Base-by-base conservation (phyloP, 257 asterid genomes). In the Eustoma russellianum region DNA sequence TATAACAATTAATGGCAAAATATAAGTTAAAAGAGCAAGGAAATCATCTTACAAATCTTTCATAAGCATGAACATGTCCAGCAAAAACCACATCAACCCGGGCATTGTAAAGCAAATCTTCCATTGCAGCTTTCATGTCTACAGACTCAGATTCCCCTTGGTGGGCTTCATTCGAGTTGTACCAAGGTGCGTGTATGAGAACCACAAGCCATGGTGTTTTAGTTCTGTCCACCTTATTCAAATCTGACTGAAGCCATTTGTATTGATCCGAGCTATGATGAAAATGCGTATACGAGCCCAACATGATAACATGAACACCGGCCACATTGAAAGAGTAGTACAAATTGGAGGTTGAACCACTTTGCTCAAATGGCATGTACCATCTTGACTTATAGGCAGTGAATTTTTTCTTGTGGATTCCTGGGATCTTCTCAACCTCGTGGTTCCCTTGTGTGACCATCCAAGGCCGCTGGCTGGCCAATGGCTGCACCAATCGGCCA, bases 391-490 rank as follows among this genome's bases (percentile, higher is more conserved):
- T 86, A 62, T 87, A 91, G 5, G 96, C 55, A 0, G 78, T 79
- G 56, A 91, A 91, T 0, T 61, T 14, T 0, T 49, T 12, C 0
- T 2, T 1, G 5, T 79, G 83, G 28, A 86, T 0, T 3, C 44
- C 0, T 0, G 88, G 79, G 33, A 82, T 74, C 18, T 59, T 69
- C 64, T 91, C 98, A 17, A 73, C 7, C 50, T 87, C 98, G 58
- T 91, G 98, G 81, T 91, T 91, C 30, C 98, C 98, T 11, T 82
- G 80, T 5, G 94, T 87, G 48, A 82, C 96, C 98, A 91, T 91
- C 98, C 97, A 91, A 0, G 97, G 95, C 50, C 95, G 72, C 5
- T 24, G 15, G 70, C 95, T 80, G 0, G 96, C 85, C 6, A 77
- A 69, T 0, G 83, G 80, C 69, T 87, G 77, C 45, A 84, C 92